Base-by-base conservation (phyloP, 2,329 filamentous ascomycete species). In the Xylariales sp. region DNA sequence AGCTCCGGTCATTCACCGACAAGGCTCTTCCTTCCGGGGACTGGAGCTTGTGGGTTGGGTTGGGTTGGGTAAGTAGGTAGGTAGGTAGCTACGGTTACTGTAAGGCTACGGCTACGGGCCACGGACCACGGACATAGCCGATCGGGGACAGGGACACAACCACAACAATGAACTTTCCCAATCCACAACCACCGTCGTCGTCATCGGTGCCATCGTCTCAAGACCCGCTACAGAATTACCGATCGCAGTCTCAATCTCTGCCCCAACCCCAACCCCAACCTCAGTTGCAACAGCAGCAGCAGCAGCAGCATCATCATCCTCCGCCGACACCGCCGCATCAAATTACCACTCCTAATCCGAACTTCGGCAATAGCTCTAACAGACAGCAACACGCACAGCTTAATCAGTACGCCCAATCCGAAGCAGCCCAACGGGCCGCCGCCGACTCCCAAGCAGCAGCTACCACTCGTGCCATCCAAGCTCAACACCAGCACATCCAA, bases 401-500 rank as follows among this genome's bases (percentile, higher is more conserved):
- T 32, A 9, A 19, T 18, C 32, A 35, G 32, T 9, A 18, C 5
- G 19, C 32, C 32, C 15, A 18, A 20, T 19, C 18, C 18, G 31
- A 36, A 22, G 14, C 24, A 5, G 31, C 19, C 5, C 32, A 40
- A 22, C 28, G 20, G 16, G 28, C 28, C 18, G 38, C 29, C 25
- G 38, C 25, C 16, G 37, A 39, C 9, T 8, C 35, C 12, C 35
- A 38, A 38, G 35, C 37, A n/a, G 19, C 27, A 10, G 38, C 38
- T 14, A 40, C 28, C 19, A 20, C 38, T 12, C 39, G 39, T 31
- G 31, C 32, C 32, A 19, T 42, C 14, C 39, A 42, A 24, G 39
- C 31, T 4, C 39, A 42, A 19, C 39, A 42, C n/a, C 39, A 42
- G 20, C 39, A 42, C 10, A 42, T 42, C 22, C 39, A 42, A 25